A percentile compares a stretch with the other conserved stretches of the same genome.
phyloP scores from a whole-genome alignment of 331 rosid genomes.

The Spiraea crenata region DNA sequence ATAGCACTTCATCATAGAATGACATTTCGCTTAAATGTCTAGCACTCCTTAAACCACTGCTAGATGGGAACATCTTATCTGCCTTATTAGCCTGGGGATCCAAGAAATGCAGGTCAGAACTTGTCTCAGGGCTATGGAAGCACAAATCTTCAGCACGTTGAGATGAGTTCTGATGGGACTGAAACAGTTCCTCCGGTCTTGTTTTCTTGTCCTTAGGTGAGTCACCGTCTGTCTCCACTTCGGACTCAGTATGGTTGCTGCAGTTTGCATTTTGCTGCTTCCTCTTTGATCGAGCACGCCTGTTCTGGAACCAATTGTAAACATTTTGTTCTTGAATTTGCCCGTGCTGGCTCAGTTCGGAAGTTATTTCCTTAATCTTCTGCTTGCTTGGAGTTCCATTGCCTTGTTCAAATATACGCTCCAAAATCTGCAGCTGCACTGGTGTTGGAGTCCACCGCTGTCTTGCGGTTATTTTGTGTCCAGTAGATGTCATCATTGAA shows the following conservation, averaged over 20 bases:
- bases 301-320: conserved; percentile 94
- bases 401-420: conserved; percentile 76
- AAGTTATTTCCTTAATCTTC: conserved; percentile 82
- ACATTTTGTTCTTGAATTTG: conserved; percentile 86
- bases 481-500: conserved; percentile 61
- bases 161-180: conserved; percentile 45
- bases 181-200: conserved; percentile 56
- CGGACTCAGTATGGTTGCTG: conserved; percentile 54
- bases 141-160: conserved; percentile 58
- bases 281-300: conserved; percentile 94
- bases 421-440: conserved; percentile 80
- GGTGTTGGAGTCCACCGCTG: conserved; percentile 94
- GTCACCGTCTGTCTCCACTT: conserved; percentile 72
- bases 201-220: conserved; percentile 86
- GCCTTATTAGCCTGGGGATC: conserved; percentile 47
- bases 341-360: conserved; percentile 82
- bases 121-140: conserved; percentile 62
- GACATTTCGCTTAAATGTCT: conserved; percentile 50
- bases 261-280: conserved; percentile 62
- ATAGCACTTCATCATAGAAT: conserved; percentile 63
- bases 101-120: conserved; percentile 68
- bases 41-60: conserved; percentile 43
- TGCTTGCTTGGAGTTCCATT: conserved; percentile 93
- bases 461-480: conserved; percentile 74
- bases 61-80: conserved; percentile 52